Conservation (phyloP, 345 rosid genomes). For the Euclidium syriacum region DNA sequence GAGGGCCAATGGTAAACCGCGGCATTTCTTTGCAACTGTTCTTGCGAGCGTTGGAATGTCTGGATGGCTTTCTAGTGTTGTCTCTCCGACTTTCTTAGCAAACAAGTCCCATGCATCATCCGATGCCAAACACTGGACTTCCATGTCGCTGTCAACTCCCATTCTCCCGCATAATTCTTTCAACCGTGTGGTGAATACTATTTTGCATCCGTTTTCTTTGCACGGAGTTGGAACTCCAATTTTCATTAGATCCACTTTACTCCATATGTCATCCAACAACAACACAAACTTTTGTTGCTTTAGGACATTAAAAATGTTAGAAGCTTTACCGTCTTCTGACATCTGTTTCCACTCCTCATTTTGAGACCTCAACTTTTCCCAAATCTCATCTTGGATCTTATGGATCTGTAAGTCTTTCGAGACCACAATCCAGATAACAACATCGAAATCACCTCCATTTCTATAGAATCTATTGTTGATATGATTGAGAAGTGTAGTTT, state of each 20-base stretch:
- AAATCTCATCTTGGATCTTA: neutral
- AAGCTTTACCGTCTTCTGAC: neutral
- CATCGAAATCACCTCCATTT: neutral
- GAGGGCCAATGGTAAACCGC: conserved; percentile 27
- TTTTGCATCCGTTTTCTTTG: conserved; percentile 6
- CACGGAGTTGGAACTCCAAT: conserved; percentile 12
- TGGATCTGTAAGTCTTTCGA: neutral
- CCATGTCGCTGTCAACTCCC: neutral
- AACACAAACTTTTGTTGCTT: conserved; percentile 1
- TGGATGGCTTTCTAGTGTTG: neutral
- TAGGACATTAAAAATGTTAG: neutral
- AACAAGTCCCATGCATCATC: neutral
- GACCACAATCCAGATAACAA: neutral
- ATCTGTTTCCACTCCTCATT: neutral
- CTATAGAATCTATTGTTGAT: neutral
- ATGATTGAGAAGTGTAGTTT: conserved; percentile 15
- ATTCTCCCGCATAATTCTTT: conserved; percentile 8
- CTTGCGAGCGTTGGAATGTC: neutral
- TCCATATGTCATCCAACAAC: conserved; percentile 26
- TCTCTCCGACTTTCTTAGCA: conserved; percentile 5
- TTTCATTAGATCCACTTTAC: neutral
- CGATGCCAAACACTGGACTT: neutral
- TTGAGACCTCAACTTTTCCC: neutral
- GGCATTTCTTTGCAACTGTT: conserved; percentile 5
- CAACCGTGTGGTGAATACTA: conserved; percentile 19